phyloP scores from a whole-genome alignment of 73 alveolate genomes.

The Diophrys appendiculata region DNA sequence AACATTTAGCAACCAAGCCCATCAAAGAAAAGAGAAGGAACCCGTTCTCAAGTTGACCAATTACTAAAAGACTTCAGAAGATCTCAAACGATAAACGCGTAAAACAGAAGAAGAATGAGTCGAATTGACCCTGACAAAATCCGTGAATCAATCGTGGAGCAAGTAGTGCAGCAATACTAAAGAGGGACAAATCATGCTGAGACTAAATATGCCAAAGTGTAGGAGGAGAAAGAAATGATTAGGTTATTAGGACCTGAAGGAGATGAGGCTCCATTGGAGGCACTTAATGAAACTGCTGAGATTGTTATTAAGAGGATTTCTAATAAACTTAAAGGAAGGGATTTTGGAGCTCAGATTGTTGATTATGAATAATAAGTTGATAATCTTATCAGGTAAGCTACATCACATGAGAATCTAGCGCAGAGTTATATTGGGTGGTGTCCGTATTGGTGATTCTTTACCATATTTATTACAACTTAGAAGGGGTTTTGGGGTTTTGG shows the following conservation, averaged over 20 bases:
- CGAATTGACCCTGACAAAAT: conserved; percentile 4
- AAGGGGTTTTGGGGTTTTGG: conserved; percentile 13
- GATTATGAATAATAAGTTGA: conserved; percentile 81
- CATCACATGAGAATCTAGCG: conserved; percentile 87
- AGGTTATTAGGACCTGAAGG: conserved; percentile 59
- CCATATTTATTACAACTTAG: not conserved
- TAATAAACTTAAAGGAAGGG: conserved; percentile 85
- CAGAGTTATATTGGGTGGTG: conserved; percentile 97
- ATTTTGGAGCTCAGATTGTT: conserved; percentile 64
- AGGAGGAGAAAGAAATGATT: conserved; percentile 64
- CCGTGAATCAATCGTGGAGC: conserved; percentile 43
- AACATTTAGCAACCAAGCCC: not conserved
- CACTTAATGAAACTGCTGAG: conserved; percentile 61
- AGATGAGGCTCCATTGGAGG: conserved; percentile 40
- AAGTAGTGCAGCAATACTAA: conserved; percentile 35
- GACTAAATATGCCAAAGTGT: conserved; percentile 39
- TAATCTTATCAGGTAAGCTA: conserved; percentile 87
- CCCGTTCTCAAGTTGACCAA: not conserved
- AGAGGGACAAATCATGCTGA: conserved; percentile 42
- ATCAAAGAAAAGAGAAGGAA: not conserved
- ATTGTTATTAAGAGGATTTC: conserved; percentile 59
- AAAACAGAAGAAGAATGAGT: not conserved
- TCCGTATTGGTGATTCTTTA: conserved; percentile 84
- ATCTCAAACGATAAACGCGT: not conserved
- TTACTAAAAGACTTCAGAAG: not conserved